Conservation (phyloP, 2,329 filamentous ascomycete species). For the Arthrinium puccinioides region DNA sequence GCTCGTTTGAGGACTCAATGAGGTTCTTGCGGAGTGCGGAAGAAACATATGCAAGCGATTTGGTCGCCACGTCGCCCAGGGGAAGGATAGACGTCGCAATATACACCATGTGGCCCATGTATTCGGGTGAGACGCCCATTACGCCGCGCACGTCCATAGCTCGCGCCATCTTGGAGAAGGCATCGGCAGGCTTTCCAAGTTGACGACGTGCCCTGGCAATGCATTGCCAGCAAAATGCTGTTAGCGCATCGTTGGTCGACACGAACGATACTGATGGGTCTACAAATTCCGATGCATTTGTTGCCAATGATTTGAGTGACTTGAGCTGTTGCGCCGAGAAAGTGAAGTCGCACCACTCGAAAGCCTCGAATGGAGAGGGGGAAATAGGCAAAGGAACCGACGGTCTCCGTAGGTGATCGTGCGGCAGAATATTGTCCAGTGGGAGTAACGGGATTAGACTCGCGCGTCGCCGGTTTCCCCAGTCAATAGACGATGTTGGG, state of each 20-base stretch:
- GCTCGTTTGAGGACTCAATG: neutral
- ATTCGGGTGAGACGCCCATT: neutral
- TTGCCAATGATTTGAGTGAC: neutral
- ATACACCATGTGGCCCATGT: conserved; percentile 1
- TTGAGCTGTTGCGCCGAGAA: neutral
- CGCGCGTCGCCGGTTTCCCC: neutral
- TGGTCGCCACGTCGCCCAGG: neutral
- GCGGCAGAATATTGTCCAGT: neutral
- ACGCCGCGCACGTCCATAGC: neutral
- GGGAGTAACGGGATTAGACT: neutral
- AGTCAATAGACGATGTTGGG: neutral
- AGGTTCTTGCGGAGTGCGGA: neutral
- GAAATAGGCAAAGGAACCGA: neutral
- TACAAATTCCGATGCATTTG: neutral
- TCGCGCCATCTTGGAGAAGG: neutral
- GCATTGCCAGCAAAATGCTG: conserved; percentile 6
- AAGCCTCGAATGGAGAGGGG: neutral
- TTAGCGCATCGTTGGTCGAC: conserved; percentile 5
- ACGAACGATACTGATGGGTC: conserved; percentile 4
- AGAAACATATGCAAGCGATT: neutral
- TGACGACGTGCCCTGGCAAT: neutral
- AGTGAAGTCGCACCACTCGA: neutral
- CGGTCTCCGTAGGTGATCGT: neutral
- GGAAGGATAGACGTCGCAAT: neutral
- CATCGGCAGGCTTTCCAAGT: neutral